Conservation (phyloP, 1,284 basidiomycete genomes). For the Thecaphora thlaspeos region DNA sequence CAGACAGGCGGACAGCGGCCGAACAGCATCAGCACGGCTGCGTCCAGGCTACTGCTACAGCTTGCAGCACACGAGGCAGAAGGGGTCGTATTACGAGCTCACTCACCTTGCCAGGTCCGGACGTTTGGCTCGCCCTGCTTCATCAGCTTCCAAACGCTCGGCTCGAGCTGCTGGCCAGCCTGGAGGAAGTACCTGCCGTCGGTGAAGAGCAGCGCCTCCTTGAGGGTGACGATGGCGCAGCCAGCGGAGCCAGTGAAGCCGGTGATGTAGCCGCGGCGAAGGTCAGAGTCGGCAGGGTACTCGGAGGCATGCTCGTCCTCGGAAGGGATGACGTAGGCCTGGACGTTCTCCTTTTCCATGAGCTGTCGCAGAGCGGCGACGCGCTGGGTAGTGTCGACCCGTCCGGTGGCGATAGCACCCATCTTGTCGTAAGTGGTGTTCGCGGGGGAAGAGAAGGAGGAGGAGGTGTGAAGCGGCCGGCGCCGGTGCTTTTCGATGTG, state of each 20-base stretch:
- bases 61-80: too few species aligned
- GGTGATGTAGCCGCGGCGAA: slow-evolving; percentile 80
- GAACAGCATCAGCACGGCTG: too few species aligned
- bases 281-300: slow-evolving; percentile 67
- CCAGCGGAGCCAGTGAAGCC: slow-evolving; percentile 93
- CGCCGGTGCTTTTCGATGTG: slow-evolving; percentile 6
- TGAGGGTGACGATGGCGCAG: slow-evolving; percentile 69
- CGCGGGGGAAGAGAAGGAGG: not conserved
- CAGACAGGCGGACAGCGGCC: too few species aligned
- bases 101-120: slow-evolving; percentile 71
- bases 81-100: too few species aligned
- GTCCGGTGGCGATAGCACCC: slow-evolving; percentile 51
- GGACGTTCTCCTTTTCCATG: slow-evolving; percentile 38
- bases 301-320: slow-evolving; percentile 76
- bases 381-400: slow-evolving; percentile 45
- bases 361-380: slow-evolving; percentile 41
- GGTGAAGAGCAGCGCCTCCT: slow-evolving; percentile 69
- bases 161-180: slow-evolving; percentile 82
- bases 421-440: slow-evolving; percentile 27
- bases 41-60: too few species aligned
- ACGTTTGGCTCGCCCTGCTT: slow-evolving; percentile 75
- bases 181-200: slow-evolving; percentile 94
- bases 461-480: not conserved
- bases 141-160: slow-evolving; percentile 84
- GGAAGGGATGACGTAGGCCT: slow-evolving; percentile 57